phyloP scores from a whole-genome alignment of 2,329 filamentous ascomycete species.

The Alternaria alternata region DNA sequence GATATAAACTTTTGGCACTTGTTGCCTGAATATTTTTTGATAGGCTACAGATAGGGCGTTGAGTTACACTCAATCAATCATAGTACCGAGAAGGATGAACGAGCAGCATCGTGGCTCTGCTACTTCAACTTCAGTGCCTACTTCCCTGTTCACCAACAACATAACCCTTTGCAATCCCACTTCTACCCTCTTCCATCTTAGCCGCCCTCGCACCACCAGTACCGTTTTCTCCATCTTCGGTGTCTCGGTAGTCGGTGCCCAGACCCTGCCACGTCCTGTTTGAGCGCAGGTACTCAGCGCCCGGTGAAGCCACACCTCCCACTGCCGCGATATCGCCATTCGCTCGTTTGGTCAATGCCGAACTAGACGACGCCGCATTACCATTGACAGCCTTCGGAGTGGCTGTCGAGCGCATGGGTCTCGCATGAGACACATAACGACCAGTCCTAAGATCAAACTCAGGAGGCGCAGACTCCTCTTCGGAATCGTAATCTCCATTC shows the following conservation, averaged over 20 bases:
- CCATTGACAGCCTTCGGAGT: conserved; percentile 13
- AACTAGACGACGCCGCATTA: conserved; percentile 30
- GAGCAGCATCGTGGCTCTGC: neutral
- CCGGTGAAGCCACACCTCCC: conserved; percentile 87
- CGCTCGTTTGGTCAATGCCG: conserved; percentile 68
- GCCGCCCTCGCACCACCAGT: conserved; percentile 62
- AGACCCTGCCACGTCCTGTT: conserved; percentile 91
- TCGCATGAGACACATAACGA: conserved; percentile 77
- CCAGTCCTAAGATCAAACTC: conserved; percentile 94
- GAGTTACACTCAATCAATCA: too few species aligned
- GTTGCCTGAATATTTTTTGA: too few species aligned
- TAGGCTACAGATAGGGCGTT: too few species aligned
- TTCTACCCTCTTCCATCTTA: conserved; percentile 82
- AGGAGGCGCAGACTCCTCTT: conserved; percentile 74
- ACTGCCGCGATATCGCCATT: conserved; percentile 80
- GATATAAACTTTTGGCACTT: too few species aligned
- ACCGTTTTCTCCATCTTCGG: conserved; percentile 67
- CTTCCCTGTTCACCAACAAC: conserved; percentile 67
- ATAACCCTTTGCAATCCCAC: conserved; percentile 90
- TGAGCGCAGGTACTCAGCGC: conserved; percentile 83
- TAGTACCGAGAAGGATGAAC: neutral
- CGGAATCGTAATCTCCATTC: conserved; percentile 56
- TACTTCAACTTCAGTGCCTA: conserved; percentile 27
- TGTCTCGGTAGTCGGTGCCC: conserved; percentile 79
- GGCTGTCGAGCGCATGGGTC: conserved; percentile 66